phyloP scores from a whole-genome alignment of 2,329 filamentous ascomycete species.

The Verticillium klebahnii region DNA sequence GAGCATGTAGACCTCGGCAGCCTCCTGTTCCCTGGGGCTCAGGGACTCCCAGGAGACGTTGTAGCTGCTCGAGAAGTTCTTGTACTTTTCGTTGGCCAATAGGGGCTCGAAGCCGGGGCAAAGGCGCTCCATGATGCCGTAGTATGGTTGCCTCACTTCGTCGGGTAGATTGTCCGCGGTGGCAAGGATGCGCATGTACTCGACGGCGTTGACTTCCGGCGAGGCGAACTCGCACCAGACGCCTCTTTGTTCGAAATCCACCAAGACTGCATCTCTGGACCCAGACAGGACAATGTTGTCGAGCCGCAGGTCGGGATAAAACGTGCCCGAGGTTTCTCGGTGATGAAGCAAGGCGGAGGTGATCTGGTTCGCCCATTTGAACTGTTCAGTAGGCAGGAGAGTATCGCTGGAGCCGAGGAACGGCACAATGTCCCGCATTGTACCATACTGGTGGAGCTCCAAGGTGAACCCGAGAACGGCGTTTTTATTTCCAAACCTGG shows the following conservation, averaged over 20 bases:
- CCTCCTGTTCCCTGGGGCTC: constrained; percentile 46
- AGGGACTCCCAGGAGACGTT: constrained; percentile 54
- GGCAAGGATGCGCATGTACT: constrained; percentile 52
- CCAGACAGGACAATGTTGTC: constrained; percentile 54
- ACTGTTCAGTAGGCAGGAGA: constrained; percentile 37
- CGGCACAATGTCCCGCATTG: constrained; percentile 50
- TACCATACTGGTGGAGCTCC: constrained; percentile 48
- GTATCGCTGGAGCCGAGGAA: constrained; percentile 40
- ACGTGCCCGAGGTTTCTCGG: constrained; percentile 37
- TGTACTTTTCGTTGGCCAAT: constrained; percentile 37
- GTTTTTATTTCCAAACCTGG: constrained; percentile 50
- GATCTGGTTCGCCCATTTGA: constrained; percentile 51
- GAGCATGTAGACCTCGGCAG: constrained; percentile 59
- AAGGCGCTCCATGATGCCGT: constrained; percentile 33
- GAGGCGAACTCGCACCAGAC: constrained; percentile 59
- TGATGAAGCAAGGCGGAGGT: constrained; percentile 47
- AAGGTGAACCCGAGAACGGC: constrained; percentile 54
- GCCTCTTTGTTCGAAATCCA: constrained; percentile 60
- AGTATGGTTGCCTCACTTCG: constrained; percentile 33
- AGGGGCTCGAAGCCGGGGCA: constrained; percentile 42
- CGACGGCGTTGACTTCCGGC: constrained; percentile 55
- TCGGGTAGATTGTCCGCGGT: constrained; percentile 40
- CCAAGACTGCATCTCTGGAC: constrained; percentile 44
- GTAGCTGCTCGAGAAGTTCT: constrained; percentile 44
- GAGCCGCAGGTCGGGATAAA: constrained; percentile 55